Evolutionary conservation across 129 eudicot species (phyloP).

Genomic region (Erigeron canadensis): DNA sequence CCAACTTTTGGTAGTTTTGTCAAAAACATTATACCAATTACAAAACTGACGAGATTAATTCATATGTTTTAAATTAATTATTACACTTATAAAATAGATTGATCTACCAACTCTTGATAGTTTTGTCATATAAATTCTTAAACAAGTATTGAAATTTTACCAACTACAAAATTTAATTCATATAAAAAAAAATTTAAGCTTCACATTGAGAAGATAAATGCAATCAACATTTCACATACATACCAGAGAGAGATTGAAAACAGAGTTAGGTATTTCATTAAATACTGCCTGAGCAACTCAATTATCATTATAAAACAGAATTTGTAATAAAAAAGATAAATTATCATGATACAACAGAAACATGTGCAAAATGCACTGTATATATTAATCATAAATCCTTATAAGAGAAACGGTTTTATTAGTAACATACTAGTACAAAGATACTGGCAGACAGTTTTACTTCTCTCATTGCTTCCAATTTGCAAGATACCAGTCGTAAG

Average conservation of each 20-base stretch:
- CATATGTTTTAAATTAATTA: no score
- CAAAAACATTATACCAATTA: no score
- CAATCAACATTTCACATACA: not conserved
- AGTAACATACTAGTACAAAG: not conserved
- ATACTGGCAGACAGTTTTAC: not conserved
- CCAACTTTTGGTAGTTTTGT: no score
- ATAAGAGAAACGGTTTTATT: not conserved
- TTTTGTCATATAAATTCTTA: no score
- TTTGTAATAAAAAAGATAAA: not conserved
- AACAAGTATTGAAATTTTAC: no score
- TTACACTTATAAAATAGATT: no score
- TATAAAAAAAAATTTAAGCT: no score
- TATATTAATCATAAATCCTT: not conserved
- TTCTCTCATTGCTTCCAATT: slow-evolving; percentile 46
- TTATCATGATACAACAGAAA: slow-evolving; percentile 1
- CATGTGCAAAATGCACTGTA: slow-evolving; percentile 1
- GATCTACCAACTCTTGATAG: no score
- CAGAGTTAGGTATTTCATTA: not conserved
- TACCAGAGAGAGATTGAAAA: not conserved
- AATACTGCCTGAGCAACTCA: not conserved
- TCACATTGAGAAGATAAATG: not conserved
- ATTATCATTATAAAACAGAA: not conserved
- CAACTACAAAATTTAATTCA: no score
- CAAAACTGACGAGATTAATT: no score
- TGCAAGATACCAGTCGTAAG: slow-evolving; percentile 85